Conservation (phyloP, 257 asterid genomes). For the Rehmannia glutinosa region DNA sequence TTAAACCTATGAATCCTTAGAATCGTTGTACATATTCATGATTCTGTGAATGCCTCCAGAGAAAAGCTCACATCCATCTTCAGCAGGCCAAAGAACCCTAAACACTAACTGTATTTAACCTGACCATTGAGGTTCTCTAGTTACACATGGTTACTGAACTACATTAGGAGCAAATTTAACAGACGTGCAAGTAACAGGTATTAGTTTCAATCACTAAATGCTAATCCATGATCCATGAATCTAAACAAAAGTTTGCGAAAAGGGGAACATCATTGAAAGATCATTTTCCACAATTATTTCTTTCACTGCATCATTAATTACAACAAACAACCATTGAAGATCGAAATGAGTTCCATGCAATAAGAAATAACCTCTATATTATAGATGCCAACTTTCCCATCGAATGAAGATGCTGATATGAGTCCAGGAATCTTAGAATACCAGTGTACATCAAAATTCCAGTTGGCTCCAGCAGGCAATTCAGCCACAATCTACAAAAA, state of each 20-base stretch:
- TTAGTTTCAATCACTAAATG: slow-evolving; percentile 6
- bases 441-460: slow-evolving; percentile 99
- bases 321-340: neutral
- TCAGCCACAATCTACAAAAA: slow-evolving; percentile 80
- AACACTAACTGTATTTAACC: neutral
- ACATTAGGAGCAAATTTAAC: neutral
- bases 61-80: slow-evolving; percentile 1
- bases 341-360: slow-evolving; percentile 6
- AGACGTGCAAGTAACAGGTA: neutral
- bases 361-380: slow-evolving; percentile 72
- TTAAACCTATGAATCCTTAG: too few species aligned
- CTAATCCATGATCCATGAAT: neutral
- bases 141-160: neutral
- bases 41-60: neutral
- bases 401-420: slow-evolving; percentile 95
- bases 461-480: slow-evolving; percentile 92
- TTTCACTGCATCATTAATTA: neutral
- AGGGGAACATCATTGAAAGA: neutral
- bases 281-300: neutral
- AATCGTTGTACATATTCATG: neutral
- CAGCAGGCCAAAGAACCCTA: slow-evolving; percentile 1
- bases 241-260: neutral
- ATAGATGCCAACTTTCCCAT: slow-evolving; percentile 92
- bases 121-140: neutral
- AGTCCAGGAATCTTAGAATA: slow-evolving; percentile 88